Percentiles rank a stretch among this genome's conserved stretches.
Evolutionary conservation across 2,329 filamentous ascomycete species (phyloP).

Genomic region (Keithomyces neogunnii): DNA sequence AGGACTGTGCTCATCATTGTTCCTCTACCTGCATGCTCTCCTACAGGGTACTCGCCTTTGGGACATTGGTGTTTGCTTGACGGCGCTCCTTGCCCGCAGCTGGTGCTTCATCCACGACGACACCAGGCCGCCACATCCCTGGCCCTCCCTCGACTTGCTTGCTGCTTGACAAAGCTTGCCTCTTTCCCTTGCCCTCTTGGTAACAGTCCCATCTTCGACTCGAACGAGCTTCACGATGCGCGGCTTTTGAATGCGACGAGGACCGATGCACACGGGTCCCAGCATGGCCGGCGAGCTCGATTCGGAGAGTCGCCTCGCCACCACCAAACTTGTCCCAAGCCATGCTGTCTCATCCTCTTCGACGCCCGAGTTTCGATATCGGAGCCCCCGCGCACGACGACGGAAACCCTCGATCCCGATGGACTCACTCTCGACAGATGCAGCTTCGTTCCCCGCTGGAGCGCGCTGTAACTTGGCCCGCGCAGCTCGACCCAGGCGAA

Average conservation of each 20-base stretch:
- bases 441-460: background rate
- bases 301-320: background rate
- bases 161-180: background rate
- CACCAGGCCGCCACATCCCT: too few species aligned
- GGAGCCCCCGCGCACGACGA: background rate
- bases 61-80: too few species aligned
- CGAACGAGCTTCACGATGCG: constrained; percentile 12
- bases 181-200: background rate
- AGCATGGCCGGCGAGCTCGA: constrained; percentile 9
- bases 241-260: constrained; percentile 12
- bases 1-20: too few species aligned
- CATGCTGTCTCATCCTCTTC: background rate
- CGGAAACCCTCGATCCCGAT: background rate
- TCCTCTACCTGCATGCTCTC: too few species aligned
- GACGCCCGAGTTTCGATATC: background rate
- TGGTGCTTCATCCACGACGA: background rate
- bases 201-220: background rate
- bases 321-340: background rate
- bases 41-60: too few species aligned
- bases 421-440: background rate
- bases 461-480: background rate
- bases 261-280: constrained; percentile 7
- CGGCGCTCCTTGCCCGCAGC: too few species aligned
- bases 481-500: background rate
- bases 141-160: background rate